Conservation (phyloP, 2,329 filamentous ascomycete species). For the Metarhizium guizhouense region DNA sequence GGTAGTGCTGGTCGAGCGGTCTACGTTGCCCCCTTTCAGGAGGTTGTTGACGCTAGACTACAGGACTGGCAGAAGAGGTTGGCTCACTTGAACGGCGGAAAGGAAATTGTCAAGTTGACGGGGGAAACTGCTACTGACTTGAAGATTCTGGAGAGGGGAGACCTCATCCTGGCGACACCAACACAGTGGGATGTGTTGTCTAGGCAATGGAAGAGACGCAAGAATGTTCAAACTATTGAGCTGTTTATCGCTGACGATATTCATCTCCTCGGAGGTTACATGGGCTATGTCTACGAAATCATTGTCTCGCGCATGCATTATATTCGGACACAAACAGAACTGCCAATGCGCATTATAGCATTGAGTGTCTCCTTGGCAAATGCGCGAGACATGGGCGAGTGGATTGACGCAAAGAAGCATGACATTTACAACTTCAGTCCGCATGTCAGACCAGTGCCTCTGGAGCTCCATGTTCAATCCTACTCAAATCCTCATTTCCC, state of each 20-base stretch:
- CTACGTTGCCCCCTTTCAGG: conserved; percentile 91
- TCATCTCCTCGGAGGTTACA: conserved; percentile 79
- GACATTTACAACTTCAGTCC: conserved; percentile 99
- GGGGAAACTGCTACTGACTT: conserved; percentile 89
- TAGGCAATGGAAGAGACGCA: conserved; percentile 90
- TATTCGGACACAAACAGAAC: conserved; percentile 80
- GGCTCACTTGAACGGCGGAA: conserved; percentile 64
- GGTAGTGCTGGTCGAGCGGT: conserved; percentile 61
- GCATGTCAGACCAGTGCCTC: conserved; percentile 74
- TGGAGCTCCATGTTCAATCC: conserved; percentile 91
- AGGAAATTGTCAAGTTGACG: conserved; percentile 84
- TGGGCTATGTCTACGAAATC: conserved; percentile 88
- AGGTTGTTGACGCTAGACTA: conserved; percentile 73
- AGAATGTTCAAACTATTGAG: conserved; percentile 85
- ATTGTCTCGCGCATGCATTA: conserved; percentile 98
- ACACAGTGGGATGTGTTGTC: conserved; percentile 94
- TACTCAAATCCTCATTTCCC: conserved; percentile 96
- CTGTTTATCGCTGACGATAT: conserved; percentile 93
- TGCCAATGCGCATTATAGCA: conserved; percentile 77
- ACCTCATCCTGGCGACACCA: conserved; percentile 87
- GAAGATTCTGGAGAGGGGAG: conserved; percentile 76
- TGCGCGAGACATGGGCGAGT: conserved; percentile 88
- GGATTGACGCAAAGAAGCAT: conserved; percentile 96
- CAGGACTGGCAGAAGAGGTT: conserved; percentile 82
- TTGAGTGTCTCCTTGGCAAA: conserved; percentile 89